A percentile compares a stretch with the other conserved stretches of the same genome.
These are phyloP conservation scores for Fusarium sp. DNA, from an alignment of 2,329 filamentous ascomycete species.

Conservation along the genomic window DNA sequence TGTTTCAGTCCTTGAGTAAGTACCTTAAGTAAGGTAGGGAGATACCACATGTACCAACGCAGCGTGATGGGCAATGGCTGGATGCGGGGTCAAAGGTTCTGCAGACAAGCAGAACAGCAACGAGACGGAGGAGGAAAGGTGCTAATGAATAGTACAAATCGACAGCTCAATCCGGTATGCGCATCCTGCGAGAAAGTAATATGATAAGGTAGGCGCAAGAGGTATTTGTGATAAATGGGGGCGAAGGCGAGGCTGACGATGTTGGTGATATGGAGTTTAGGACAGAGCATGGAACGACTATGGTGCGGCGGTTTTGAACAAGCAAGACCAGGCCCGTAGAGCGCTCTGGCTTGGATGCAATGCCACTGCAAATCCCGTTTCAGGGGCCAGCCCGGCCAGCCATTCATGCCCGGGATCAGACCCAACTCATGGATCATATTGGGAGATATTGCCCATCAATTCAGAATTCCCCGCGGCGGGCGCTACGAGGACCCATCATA, in stretches of 20 bases:
- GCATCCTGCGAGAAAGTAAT: not conserved
- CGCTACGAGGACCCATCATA: slow-evolving; percentile 5
- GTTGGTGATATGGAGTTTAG: slow-evolving; percentile 26
- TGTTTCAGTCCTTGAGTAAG: slow-evolving; percentile 28
- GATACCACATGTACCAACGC: slow-evolving; percentile 15
- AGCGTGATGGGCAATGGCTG: slow-evolving; percentile 22
- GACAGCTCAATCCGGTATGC: slow-evolving; percentile 5
- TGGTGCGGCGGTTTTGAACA: slow-evolving; percentile 27
- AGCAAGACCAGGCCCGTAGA: slow-evolving; percentile 15
- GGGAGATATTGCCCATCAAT: not conserved
- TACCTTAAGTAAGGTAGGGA: not conserved
- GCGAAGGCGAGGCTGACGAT: slow-evolving; percentile 24
- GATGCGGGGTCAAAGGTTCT: slow-evolving; percentile 37
- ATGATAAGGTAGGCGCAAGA: not conserved
- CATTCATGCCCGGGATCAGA: not conserved
- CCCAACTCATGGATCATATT: slow-evolving; percentile 1
- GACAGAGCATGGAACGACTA: slow-evolving; percentile 13
- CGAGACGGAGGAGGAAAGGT: slow-evolving; percentile 17
- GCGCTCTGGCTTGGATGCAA: not conserved
- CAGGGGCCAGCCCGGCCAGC: not conserved
- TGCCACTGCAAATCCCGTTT: not conserved
- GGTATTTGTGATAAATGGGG: slow-evolving; percentile 3
- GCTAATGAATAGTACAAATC: slow-evolving; percentile 33
- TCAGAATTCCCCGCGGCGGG: slow-evolving; percentile 19
- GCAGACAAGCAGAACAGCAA: slow-evolving; percentile 16